These are phyloP conservation scores for Pleurotus giganteus DNA, from an alignment of 768 basidiomycete species.

Conservation along the genomic window DNA sequence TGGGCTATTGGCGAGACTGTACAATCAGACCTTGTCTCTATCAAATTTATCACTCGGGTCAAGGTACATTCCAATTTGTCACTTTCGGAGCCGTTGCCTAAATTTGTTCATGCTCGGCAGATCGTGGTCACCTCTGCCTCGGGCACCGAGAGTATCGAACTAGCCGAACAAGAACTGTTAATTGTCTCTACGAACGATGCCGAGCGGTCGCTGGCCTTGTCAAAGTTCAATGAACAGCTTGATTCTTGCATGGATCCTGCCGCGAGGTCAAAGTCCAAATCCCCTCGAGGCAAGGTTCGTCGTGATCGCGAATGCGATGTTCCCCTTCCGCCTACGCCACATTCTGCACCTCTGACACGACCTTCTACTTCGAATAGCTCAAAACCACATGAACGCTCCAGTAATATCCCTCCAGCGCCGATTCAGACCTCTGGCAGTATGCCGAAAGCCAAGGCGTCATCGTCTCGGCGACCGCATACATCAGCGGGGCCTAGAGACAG, in stretches of 20 bases:
- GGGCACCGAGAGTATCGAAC: slow-evolving; percentile 66
- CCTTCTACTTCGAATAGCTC: slow-evolving; percentile 1
- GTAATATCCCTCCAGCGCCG: neutral
- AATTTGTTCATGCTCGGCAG: slow-evolving; percentile 23
- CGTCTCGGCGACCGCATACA: slow-evolving; percentile 62
- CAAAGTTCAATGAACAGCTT: slow-evolving; percentile 52
- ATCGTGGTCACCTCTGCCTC: slow-evolving; percentile 51
- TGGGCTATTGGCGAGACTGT: slow-evolving; percentile 84
- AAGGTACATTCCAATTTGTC: slow-evolving; percentile 45
- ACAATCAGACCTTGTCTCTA: slow-evolving; percentile 57
- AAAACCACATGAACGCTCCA: slow-evolving; percentile 8
- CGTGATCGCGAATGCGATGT: slow-evolving; percentile 28
- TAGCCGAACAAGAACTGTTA: slow-evolving; percentile 63
- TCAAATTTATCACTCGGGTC: slow-evolving; percentile 68
- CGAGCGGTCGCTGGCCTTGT: slow-evolving; percentile 62
- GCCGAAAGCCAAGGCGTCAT: slow-evolving; percentile 25
- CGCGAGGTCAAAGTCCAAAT: slow-evolving; percentile 54
- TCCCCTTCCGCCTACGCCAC: slow-evolving; percentile 35
- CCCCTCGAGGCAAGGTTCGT: slow-evolving; percentile 43
- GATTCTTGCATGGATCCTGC: slow-evolving; percentile 22
- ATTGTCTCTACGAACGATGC: slow-evolving; percentile 69
- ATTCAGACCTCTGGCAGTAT: slow-evolving; percentile 6
- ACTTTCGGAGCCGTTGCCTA: neutral
- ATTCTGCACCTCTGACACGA: slow-evolving; percentile 26
- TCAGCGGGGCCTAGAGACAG: slow-evolving; percentile 71